Evolutionary conservation across 2,329 filamentous ascomycete species (phyloP).

Genomic region (Colletotrichum simmondsii): DNA sequence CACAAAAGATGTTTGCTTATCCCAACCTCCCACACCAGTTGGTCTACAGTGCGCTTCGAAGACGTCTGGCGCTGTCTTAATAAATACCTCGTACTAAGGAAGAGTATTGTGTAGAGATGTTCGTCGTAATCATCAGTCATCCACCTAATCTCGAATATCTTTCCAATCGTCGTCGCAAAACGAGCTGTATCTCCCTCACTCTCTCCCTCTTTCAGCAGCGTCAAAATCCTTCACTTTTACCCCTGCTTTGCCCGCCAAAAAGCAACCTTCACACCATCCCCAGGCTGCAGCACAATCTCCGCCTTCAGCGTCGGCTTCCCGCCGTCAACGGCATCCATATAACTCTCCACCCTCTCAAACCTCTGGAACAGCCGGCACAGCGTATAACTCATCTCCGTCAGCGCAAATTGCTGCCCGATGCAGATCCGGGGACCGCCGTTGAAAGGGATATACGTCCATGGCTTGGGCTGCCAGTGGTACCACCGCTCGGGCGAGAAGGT

Average conservation of each 20-base stretch:
- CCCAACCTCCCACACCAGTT: not conserved
- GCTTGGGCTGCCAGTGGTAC: constrained; percentile 70
- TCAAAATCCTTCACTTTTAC: not conserved
- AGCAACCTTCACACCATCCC: constrained; percentile 66
- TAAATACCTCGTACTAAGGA: too few relatives aligned
- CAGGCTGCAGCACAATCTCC: constrained; percentile 70
- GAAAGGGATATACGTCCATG: constrained; percentile 80
- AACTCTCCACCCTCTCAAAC: constrained; percentile 71
- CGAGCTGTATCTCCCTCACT: too few relatives aligned
- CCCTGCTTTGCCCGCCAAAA: constrained; percentile 58
- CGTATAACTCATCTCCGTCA: constrained; percentile 81
- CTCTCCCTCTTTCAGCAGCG: not conserved
- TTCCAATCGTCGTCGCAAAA: not conserved
- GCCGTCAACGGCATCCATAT: constrained; percentile 65
- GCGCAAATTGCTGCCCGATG: constrained; percentile 83
- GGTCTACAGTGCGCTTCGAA: not conserved
- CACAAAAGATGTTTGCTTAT: not conserved
- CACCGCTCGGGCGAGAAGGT: constrained; percentile 76
- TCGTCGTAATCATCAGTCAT: not conserved
- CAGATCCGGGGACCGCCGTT: constrained; percentile 81
- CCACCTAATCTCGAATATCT: not conserved
- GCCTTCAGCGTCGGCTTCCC: constrained; percentile 65
- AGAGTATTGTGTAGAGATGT: not conserved
- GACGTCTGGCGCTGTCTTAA: not conserved
- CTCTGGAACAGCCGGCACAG: constrained; percentile 78